Evolutionary conservation across 495 filamentous ascomycete species (phyloP), one percentile per base, ranked within the genome.

Genomic region (Tetracladium marchalianum): DNA sequence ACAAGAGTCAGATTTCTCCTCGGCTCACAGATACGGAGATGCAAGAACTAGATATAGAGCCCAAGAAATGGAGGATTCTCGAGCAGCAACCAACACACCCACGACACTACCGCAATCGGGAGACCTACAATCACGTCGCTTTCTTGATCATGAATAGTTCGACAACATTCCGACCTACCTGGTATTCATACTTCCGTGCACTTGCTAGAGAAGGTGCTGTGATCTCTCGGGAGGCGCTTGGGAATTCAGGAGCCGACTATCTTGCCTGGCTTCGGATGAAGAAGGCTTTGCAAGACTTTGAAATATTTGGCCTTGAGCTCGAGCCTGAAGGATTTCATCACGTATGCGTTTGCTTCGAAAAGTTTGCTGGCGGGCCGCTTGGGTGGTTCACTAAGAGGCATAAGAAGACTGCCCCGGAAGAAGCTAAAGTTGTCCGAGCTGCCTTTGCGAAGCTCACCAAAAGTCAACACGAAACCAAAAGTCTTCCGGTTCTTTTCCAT

Each of bases 261-360:
- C 40, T 69, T 35, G 58, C 62, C n/a, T 76, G 72, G 72, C 58
- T 68, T 44, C 63, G 68, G 41, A 46, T 59, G 1, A 35, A 61
- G 18, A 51, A 58, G 19, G 54, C 63, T 2, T 42, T 69, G 5
- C 49, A 53, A 11, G 68, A 66, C 57, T 71, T 73, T 64, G 54
- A 64, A 12, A 43, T 56, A 4, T 55, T 56, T 18, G 56, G 64
- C 15, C 41, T 74, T 18, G 66, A 66, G 31, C 44, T 65, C 12
- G 67, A 68, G 24, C 52, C 68, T 17, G 49, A 62, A 1, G 69
- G 65, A 1, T 75, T 80, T 43, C 54, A 62, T 8, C 35, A 60
- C 13, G 51, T 80, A n/a, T 78, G 73, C 51, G 41, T 47, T 18
- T 59, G 62, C 13, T 71, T 75, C 37, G 62, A 64, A 7, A 65